Evolutionary conservation across 192 early-diverging fungal species (phyloP).

Genomic region (Fimicolochytrium jonesii): DNA sequence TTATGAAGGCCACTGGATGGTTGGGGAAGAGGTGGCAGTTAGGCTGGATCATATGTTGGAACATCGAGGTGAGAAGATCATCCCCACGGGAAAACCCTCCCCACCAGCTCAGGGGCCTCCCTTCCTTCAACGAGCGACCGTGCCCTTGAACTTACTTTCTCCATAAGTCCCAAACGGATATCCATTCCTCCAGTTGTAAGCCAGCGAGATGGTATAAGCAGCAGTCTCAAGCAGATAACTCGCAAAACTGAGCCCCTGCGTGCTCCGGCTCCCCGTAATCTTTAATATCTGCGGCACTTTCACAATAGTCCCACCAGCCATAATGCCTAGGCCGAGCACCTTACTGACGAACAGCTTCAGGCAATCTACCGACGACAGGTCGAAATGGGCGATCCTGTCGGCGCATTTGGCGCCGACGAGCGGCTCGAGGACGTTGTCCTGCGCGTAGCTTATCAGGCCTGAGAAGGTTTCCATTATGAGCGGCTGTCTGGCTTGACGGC

Average conservation of each 20-base stretch:
- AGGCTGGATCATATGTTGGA: no score
- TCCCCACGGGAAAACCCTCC: no score
- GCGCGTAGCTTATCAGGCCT: no score
- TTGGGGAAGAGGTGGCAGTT: not conserved
- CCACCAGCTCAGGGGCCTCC: no score
- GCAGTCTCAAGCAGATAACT: slow-evolving; percentile 81
- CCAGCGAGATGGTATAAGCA: slow-evolving; percentile 70
- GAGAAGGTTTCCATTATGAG: no score
- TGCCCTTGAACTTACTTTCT: slow-evolving; percentile 32
- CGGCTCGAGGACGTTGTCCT: slow-evolving; percentile 36
- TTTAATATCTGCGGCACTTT: slow-evolving; percentile 97
- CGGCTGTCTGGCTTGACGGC: no score
- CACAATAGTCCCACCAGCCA: slow-evolving; percentile 85
- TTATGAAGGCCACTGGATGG: slow-evolving; percentile 65
- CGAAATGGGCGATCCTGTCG: slow-evolving; percentile 67
- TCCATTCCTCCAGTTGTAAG: slow-evolving; percentile 79
- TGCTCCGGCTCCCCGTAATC: slow-evolving; percentile 66
- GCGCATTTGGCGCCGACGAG: slow-evolving; percentile 80
- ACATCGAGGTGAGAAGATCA: no score
- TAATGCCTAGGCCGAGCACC: slow-evolving; percentile 89
- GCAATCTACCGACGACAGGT: slow-evolving; percentile 68
- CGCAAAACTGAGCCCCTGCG: slow-evolving; percentile 74
- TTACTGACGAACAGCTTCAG: slow-evolving; percentile 82
- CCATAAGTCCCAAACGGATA: slow-evolving; percentile 81
- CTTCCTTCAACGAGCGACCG: no score